Evolutionary conservation across 164 flowering plant species (phyloP).

Genomic region (Houttuynia cordata): DNA sequence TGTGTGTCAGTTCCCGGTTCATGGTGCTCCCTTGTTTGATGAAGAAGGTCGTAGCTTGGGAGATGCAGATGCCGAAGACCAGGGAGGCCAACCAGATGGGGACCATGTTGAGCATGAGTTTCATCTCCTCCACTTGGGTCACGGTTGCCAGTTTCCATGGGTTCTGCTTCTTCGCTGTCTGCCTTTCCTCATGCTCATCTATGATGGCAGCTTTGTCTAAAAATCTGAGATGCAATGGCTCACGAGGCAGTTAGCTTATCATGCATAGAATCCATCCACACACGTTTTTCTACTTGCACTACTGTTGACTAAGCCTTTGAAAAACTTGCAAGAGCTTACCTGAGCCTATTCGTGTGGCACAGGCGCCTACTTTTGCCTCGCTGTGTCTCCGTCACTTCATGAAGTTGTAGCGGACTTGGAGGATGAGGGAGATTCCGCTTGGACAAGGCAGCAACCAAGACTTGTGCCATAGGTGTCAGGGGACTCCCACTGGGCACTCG

Average conservation of each 20-base stretch:
- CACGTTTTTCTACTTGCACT: too few relatives aligned
- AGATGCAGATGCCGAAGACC: conserved; percentile 42
- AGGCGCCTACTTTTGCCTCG: conserved; percentile 34
- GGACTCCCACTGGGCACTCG: conserved; percentile 63
- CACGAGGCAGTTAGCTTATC: background rate
- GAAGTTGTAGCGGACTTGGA: conserved; percentile 30
- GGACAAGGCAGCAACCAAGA: conserved; percentile 54
- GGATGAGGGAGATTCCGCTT: conserved; percentile 64
- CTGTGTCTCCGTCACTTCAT: conserved; percentile 34
- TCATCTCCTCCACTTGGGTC: conserved; percentile 61
- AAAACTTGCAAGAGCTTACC: conserved; percentile 33
- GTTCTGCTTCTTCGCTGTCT: conserved; percentile 12
- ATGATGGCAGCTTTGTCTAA: conserved; percentile 83
- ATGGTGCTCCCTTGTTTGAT: conserved; percentile 53
- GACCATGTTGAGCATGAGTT: conserved; percentile 45
- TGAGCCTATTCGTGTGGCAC: conserved; percentile 53
- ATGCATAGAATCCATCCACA: too few relatives aligned
- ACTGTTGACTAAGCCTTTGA: too few relatives aligned
- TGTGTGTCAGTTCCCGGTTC: conserved; percentile 24
- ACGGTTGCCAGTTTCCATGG: conserved; percentile 64
- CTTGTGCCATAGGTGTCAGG: conserved; percentile 72
- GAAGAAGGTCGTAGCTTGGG: conserved; percentile 67
- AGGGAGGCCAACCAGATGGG: conserved; percentile 60
- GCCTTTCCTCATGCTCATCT: conserved; percentile 20
- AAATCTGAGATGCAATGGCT: conserved; percentile 28